These are phyloP conservation scores for Samsoniella hepiali DNA, from an alignment of 2,329 filamentous ascomycete species.

Conservation along the genomic window DNA sequence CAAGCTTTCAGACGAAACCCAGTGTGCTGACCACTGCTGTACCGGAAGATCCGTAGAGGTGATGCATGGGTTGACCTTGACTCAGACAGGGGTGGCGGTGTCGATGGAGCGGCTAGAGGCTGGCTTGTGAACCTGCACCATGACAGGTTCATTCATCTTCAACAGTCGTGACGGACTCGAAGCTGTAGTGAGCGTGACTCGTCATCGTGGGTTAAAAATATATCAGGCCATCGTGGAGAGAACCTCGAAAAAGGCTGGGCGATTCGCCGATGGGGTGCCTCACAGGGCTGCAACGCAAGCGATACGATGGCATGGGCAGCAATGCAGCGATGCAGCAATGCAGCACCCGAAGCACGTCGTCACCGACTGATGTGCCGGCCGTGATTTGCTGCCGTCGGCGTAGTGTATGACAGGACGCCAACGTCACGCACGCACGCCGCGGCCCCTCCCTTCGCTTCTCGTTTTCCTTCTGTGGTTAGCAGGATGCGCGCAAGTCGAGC, in stretches of 20 bases:
- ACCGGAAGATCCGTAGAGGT: background rate
- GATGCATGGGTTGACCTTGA: background rate
- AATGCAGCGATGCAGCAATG: constrained; percentile 6
- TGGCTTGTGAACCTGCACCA: constrained; percentile 6
- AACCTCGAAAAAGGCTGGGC: background rate
- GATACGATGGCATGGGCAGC: constrained; percentile 12
- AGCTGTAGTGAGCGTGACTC: background rate
- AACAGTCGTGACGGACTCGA: background rate
- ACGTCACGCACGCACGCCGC: constrained; percentile 5
- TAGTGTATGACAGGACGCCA: constrained; percentile 6
- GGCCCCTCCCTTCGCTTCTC: background rate
- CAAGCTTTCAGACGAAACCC: background rate
- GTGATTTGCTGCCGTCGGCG: constrained; percentile 7
- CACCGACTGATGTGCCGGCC: background rate
- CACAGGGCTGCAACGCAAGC: constrained; percentile 14
- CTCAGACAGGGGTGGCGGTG: background rate
- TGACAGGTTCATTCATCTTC: background rate
- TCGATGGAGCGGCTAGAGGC: background rate
- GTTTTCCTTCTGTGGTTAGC: constrained; percentile 12
- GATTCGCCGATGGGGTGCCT: constrained; percentile 5
- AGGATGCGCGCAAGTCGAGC: background rate
- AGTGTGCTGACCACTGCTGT: background rate
- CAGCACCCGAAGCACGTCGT: background rate
- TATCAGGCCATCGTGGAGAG: background rate
- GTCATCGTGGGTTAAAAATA: background rate